These are phyloP conservation scores for Schrenkiella parvula DNA, from an alignment of 345 rosid genomes.

Conservation along the genomic window DNA sequence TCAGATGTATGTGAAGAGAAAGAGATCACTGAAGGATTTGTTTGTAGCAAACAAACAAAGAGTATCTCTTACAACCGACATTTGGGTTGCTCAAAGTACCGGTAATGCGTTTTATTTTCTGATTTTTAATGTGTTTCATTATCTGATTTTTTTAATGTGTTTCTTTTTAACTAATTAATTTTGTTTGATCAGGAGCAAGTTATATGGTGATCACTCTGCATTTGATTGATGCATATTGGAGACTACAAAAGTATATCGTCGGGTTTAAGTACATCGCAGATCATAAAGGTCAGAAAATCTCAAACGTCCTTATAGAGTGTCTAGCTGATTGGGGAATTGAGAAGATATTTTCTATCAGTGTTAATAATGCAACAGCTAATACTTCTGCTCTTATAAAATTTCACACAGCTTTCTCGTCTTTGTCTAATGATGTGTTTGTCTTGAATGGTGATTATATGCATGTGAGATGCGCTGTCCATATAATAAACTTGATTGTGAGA, in stretches of 20 bases:
- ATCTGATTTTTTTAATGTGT: no score
- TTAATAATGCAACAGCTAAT: neutral
- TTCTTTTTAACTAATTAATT: no score
- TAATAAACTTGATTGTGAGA: no score
- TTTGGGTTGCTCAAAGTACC: neutral
- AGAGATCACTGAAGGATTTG: no score
- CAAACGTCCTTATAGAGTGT: neutral
- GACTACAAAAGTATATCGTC: neutral
- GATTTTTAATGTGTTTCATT: no score
- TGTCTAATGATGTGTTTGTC: neutral
- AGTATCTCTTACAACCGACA: no score
- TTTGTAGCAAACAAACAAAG: no score
- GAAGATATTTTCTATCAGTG: neutral
- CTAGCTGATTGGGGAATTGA: neutral
- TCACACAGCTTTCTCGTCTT: neutral
- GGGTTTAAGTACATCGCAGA: neutral
- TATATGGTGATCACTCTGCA: neutral
- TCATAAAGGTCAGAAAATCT: neutral
- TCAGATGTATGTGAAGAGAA: no score
- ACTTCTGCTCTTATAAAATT: neutral
- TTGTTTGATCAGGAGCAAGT: neutral
- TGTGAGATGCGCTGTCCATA: neutral
- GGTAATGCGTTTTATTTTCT: neutral
- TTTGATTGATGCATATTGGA: neutral
- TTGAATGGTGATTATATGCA: neutral